Evolutionary conservation across 2,329 filamentous ascomycete species (phyloP), one percentile per base, ranked within the genome.

Genomic region (Arthroderma uncinatum): DNA sequence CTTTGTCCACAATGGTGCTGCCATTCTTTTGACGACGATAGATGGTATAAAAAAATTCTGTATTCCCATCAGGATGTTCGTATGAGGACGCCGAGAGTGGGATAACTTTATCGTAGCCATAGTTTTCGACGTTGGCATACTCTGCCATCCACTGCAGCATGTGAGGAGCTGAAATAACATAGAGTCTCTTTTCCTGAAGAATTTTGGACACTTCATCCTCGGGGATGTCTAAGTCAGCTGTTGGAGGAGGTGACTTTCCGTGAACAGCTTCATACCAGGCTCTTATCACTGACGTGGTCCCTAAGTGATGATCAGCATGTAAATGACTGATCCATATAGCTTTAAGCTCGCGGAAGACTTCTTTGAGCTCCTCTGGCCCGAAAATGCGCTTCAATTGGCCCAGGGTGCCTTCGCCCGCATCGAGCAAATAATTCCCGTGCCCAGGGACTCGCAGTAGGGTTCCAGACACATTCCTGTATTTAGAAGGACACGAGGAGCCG

Each of bases 231-330:
- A 79, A 61, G 73, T 74, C 59, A 9, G 63, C 58, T 16, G 69
- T 63, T n/a, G 62, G 63, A 16, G 75, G 60, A 12, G 70, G 64
- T 8, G 62, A 60, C 28, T 57, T 44, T 12, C 68, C 69, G 63
- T 82, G 79, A 19, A 77, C 77, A 44, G 83, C 78, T 56, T 76
- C 65, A 62, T 88, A 83, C 88, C 90, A 95, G 4, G 87, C 87
- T 65, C 82, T 84, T 66, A 97, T 82, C n/a, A 97, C 76, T 4
- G 84, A 81, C n/a, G 82, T 78, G 0, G 84, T 87, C 28, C 93
- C 93, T 19, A 98, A 80, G 67, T 97, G 93, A 72, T 98, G 93
- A 73, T 98, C 93, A 3, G 93, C 93, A 71, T 98, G 93, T 61
- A 95, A 77, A 73, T 98, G 93, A 70, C 89, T 95, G 72, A 98